Percentiles rank a stretch among this genome's conserved stretches.
phyloP scores from a whole-genome alignment of 352 stramenopile genomes.

The Phytophthora syringae region DNA sequence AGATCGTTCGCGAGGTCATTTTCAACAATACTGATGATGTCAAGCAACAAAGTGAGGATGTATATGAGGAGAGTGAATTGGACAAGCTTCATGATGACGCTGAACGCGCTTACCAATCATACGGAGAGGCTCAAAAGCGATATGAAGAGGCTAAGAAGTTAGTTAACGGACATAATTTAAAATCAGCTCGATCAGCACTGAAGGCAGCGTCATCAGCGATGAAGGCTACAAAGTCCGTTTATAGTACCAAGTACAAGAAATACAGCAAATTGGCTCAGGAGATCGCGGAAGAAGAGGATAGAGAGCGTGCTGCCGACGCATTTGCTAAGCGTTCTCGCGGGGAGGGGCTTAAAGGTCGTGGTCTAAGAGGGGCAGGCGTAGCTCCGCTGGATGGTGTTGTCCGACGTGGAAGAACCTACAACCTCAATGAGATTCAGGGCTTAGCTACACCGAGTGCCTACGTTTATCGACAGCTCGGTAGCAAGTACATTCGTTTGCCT shows the following conservation, averaged over 20 bases:
- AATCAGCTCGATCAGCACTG: slow-evolving; percentile 7
- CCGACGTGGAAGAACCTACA: slow-evolving; percentile 10
- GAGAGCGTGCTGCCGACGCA: no score
- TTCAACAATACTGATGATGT: background rate
- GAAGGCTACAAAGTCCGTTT: slow-evolving; percentile 11
- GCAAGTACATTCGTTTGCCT: slow-evolving; percentile 16
- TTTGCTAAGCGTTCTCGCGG: background rate
- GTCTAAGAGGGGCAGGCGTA: slow-evolving; percentile 10
- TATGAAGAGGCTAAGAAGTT: slow-evolving; percentile 9
- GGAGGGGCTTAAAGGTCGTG: slow-evolving; percentile 1
- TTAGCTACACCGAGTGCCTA: slow-evolving; percentile 8
- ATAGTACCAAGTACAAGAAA: slow-evolving; percentile 5
- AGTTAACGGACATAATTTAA: background rate
- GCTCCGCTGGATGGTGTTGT: slow-evolving; percentile 6
- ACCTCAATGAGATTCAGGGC: slow-evolving; percentile 20
- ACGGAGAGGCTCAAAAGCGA: slow-evolving; percentile 18
- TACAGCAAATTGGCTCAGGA: no score
- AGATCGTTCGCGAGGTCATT: background rate
- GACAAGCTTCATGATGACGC: slow-evolving; percentile 16
- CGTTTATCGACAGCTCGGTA: slow-evolving; percentile 8
- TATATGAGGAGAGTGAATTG: slow-evolving; percentile 2
- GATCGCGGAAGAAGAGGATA: no score
- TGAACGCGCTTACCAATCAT: slow-evolving; percentile 4
- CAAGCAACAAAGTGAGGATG: background rate
- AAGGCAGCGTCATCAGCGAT: slow-evolving; percentile 7